Percentiles rank a stretch among this genome's conserved stretches.
Conservation (phyloP, 768 basidiomycete genomes). For the Collybia mongolica region DNA sequence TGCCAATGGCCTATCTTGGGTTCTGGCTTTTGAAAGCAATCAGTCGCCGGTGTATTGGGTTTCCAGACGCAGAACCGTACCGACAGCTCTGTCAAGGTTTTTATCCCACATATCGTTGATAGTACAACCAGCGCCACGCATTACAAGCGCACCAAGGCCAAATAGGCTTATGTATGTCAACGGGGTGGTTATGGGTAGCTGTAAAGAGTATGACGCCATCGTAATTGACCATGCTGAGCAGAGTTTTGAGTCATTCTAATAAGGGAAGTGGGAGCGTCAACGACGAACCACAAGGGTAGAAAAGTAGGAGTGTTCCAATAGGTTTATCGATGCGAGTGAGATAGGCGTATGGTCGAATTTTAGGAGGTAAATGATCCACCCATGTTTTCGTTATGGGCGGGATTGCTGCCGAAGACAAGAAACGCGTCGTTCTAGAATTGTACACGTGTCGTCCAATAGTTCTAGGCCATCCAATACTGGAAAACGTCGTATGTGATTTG, state of each 20-base stretch:
- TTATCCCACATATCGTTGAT: conserved; percentile 99
- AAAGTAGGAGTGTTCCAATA: conserved; percentile 88
- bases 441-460: not conserved
- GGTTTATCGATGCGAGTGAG: conserved; percentile 94
- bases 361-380: conserved; percentile 63
- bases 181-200: conserved; percentile 64
- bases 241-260: conserved; percentile 3
- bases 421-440: conserved; percentile 7
- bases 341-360: conserved; percentile 75
- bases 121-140: conserved; percentile 98
- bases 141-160: conserved; percentile 86
- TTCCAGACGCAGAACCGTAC: conserved; percentile 38
- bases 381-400: conserved; percentile 39
- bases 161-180: conserved; percentile 81
- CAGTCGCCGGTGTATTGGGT: not conserved
- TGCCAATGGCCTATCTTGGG: conserved; percentile 85
- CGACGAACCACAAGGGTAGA: conserved; percentile 88
- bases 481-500: not conserved
- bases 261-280: not conserved
- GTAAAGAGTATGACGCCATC: conserved; percentile 86
- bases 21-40: conserved; percentile 56
- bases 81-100: conserved; percentile 88
- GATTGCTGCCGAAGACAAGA: conserved; percentile 5
- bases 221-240: conserved; percentile 93
- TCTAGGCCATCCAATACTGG: not conserved